A percentile compares a stretch with the other conserved stretches of the same genome.
These are phyloP conservation scores for Quercus phellos DNA, from an alignment of 331 rosid species.

Conservation along the genomic window DNA sequence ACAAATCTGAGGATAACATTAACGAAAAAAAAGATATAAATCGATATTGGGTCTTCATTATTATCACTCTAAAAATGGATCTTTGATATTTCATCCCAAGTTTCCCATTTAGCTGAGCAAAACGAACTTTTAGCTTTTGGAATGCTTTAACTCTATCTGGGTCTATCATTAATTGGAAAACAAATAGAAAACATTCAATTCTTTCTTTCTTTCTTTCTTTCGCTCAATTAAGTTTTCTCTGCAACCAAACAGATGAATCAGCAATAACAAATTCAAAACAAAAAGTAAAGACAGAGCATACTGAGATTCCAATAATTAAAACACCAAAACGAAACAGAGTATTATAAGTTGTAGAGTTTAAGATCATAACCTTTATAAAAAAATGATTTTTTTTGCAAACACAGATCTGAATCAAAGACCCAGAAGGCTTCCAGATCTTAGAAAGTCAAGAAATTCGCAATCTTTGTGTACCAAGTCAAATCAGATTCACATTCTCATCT, in stretches of 20 bases:
- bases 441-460: slow-evolving; percentile 6
- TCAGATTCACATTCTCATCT: slow-evolving; percentile 12
- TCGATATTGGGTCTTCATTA: background rate
- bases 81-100: background rate
- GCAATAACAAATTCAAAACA: background rate
- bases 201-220: background rate
- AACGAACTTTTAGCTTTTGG: background rate
- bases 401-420: background rate
- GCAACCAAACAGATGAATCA: background rate
- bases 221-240: background rate
- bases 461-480: slow-evolving; percentile 16
- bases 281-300: background rate
- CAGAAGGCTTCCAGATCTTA: slow-evolving; percentile 28
- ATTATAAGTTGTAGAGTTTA: background rate
- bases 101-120: background rate
- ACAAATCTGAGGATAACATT: background rate
- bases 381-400: background rate
- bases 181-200: background rate
- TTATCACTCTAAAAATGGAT: background rate
- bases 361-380: background rate
- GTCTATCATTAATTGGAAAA: background rate
- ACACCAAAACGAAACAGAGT: background rate
- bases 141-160: background rate
- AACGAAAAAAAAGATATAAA: background rate
- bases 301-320: background rate